Evolutionary conservation across 1,284 basidiomycete genomes (phyloP).

Genomic region (Rhodotorula sp.): DNA sequence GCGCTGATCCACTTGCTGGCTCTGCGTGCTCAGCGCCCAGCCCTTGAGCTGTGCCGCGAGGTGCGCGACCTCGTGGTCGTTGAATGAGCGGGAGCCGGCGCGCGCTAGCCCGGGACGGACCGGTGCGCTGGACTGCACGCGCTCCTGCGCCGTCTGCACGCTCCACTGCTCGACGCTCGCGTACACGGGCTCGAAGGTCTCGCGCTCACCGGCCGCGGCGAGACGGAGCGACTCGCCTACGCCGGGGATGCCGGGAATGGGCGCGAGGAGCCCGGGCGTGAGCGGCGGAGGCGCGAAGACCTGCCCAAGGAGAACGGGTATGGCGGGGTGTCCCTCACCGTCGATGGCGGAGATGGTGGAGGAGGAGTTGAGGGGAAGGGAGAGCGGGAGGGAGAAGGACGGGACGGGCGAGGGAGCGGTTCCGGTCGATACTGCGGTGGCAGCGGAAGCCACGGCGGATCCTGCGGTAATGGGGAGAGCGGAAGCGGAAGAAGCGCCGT

Average conservation of each 20-base stretch:
- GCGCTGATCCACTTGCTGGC: conserved; percentile 33
- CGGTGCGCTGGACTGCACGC: background rate
- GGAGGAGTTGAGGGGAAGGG: background rate
- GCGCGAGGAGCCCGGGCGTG: conserved; percentile 37
- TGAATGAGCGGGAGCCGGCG: conserved; percentile 15
- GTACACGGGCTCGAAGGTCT: conserved; percentile 30
- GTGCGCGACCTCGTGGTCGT: conserved; percentile 22
- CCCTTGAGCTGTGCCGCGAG: conserved; percentile 37
- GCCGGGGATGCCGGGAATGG: conserved; percentile 17
- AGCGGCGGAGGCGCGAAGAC: conserved; percentile 37
- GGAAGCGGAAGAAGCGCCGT: too few relatives aligned
- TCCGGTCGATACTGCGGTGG: background rate
- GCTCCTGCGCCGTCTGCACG: conserved; percentile 27
- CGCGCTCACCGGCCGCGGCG: background rate
- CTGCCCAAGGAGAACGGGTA: conserved; percentile 42
- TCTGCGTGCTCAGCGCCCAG: conserved; percentile 39
- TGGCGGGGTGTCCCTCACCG: conserved; percentile 26
- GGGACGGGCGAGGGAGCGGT: background rate
- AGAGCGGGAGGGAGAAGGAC: background rate
- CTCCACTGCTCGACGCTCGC: conserved; percentile 42
- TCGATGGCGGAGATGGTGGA: background rate
- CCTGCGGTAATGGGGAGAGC: background rate
- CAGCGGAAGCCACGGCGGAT: background rate
- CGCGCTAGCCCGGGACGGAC: conserved; percentile 6
- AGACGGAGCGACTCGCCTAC: conserved; percentile 7